Evolutionary conservation across 768 basidiomycete species (phyloP).

Genomic region (Phylloporus sp.): DNA sequence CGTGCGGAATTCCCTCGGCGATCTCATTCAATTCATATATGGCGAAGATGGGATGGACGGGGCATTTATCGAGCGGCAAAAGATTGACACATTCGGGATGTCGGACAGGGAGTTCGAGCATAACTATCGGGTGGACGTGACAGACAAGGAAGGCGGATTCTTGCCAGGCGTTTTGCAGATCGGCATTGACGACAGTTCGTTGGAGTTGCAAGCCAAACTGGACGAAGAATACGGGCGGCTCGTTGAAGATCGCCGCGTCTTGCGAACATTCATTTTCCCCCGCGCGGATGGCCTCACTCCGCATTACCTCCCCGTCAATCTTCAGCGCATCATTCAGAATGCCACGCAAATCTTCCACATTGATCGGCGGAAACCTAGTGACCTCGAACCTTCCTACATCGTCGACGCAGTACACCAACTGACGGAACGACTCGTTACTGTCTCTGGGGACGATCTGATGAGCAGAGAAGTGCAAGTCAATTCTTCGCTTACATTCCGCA

Average conservation of each 20-base stretch:
- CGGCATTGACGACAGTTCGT: constrained; percentile 79
- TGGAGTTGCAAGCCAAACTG: constrained; percentile 76
- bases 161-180: constrained; percentile 75
- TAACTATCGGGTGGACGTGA: constrained; percentile 92
- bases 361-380: constrained; percentile 87
- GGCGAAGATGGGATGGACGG: constrained; percentile 99
- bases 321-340: constrained; percentile 93
- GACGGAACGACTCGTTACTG: constrained; percentile 71
- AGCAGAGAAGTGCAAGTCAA: constrained; percentile 79
- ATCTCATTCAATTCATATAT: constrained; percentile 93
- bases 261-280: constrained; percentile 84
- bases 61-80: constrained; percentile 94
- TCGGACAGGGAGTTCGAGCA: constrained; percentile 82
- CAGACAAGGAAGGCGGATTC: constrained; percentile 77
- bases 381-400: constrained; percentile 84
- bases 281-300: constrained; percentile 62
- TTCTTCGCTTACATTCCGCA: constrained; percentile 87
- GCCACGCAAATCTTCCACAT: constrained; percentile 96
- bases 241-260: constrained; percentile 63
- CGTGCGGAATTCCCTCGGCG: constrained; percentile 93
- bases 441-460: constrained; percentile 79
- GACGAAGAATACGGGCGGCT: constrained; percentile 73
- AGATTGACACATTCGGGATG: constrained; percentile 82
- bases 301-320: constrained; percentile 92
- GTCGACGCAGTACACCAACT: constrained; percentile 74